A percentile compares a stretch with the other conserved stretches of the same genome.
Evolutionary conservation across 1,284 basidiomycete genomes (phyloP).

Genomic region (Irpex rosettiformis): DNA sequence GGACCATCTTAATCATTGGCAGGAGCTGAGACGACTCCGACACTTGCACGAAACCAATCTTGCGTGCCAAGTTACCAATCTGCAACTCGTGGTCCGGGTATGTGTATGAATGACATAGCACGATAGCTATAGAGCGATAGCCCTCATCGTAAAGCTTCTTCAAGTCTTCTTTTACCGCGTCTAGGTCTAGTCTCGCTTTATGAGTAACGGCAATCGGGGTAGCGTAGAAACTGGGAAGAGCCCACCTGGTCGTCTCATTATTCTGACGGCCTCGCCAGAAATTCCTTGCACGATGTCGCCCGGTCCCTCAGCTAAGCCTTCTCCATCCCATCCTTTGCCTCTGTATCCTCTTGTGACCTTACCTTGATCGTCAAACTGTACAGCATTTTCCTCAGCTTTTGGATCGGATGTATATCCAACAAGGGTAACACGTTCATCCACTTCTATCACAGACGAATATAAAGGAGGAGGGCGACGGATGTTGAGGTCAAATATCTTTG

Average conservation of each 20-base stretch:
- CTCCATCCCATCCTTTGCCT: constrained; percentile 69
- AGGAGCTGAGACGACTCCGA: constrained; percentile 86
- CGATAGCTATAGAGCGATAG: constrained; percentile 82
- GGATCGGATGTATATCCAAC: constrained; percentile 94
- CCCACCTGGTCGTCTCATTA: constrained; percentile 75
- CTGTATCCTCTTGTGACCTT: constrained; percentile 67
- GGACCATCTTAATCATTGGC: constrained; percentile 95
- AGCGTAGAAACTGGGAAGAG: neutral
- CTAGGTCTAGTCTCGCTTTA: constrained; percentile 40
- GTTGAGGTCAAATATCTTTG: constrained; percentile 86
- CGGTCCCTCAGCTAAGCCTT: constrained; percentile 67
- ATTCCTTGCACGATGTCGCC: constrained; percentile 80
- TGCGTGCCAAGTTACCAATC: constrained; percentile 71
- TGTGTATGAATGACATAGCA: constrained; percentile 91
- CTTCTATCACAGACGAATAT: constrained; percentile 81
- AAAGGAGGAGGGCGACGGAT: constrained; percentile 78
- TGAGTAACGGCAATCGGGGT: neutral
- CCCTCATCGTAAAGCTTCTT: constrained; percentile 70
- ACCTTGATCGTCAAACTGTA: constrained; percentile 72
- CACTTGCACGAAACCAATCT: constrained; percentile 83
- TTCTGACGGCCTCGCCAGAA: constrained; percentile 89
- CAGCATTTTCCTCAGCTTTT: constrained; percentile 66
- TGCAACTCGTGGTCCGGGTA: constrained; percentile 79
- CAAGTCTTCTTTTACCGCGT: constrained; percentile 54
- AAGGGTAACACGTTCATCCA: constrained; percentile 93